Evolutionary conservation across 23 red algal species (phyloP), one percentile per base, ranked within the genome.

Genomic region (Gracilaria vermiculophylla): DNA sequence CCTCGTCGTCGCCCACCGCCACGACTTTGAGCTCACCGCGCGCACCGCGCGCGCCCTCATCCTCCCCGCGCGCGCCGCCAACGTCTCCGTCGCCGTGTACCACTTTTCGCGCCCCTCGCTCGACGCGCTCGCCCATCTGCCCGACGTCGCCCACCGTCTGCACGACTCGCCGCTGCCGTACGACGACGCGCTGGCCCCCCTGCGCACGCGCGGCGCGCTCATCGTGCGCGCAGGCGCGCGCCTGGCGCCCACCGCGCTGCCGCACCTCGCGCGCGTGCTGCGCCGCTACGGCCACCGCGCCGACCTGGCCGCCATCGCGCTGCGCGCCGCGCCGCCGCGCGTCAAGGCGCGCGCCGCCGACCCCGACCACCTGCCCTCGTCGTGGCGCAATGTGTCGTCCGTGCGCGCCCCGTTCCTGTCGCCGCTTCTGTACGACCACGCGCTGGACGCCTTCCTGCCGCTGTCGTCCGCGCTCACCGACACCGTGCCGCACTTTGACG

Each of bases 251-350:
- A 16, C 39, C 64, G 64, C 64, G 12, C 42, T 70, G 8, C 12
- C 37, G 10, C 64, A 70, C 34, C 64, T 70, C 9, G n/a, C n/a
- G 14, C 64, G n/a, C 33, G 17, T 43, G 35, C 16, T 70, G 34
- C 13, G 42, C 1, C 33, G n/a, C 7, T 56, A 87, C 29, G 44
- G 1, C 11, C 34, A 74, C 12, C 64, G 83, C 32, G 12, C 66
- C 9, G 83, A 87, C 56, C 4, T 87, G 8, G 83, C 83, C 24
- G 83, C 23, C 36, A 70, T 87, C 24, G 58, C 64, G 33, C 39
- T 87, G 67, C 21, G 52, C 40, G 48, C 57, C 49, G 20, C 2
- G 34, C 21, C n/a, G 33, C 64, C 64, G 33, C 53, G 60, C 14
- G 9, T 23, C 6, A 65, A 62, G 57, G 0, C 19, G 3, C 24